phyloP scores from a whole-genome alignment of 2,329 filamentous ascomycete species.

The Aspergillus novofumigatus region DNA sequence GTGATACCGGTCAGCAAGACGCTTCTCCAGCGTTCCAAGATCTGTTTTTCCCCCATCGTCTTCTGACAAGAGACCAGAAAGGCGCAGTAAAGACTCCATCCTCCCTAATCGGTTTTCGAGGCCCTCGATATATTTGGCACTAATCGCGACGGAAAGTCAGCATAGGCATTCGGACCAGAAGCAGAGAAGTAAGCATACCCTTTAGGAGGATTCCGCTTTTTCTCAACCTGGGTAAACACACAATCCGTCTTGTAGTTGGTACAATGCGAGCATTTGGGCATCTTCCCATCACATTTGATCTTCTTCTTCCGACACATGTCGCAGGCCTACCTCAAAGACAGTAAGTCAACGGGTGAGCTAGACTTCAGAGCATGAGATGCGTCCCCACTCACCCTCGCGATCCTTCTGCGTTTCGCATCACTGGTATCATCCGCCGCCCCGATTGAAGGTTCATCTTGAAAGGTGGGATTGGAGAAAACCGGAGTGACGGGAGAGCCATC shows the following conservation, averaged over 20 bases:
- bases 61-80: conserved; percentile 81
- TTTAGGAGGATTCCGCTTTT: conserved; percentile 96
- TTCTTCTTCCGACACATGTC: conserved; percentile 93
- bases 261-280: conserved; percentile 92
- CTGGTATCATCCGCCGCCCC: conserved; percentile 53
- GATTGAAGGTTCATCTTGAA: conserved; percentile 42
- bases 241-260: conserved; percentile 98
- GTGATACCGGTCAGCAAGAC: conserved; percentile 52
- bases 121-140: conserved; percentile 96
- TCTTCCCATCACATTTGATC: conserved; percentile 96
- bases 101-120: conserved; percentile 90
- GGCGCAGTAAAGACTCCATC: conserved; percentile 85
- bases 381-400: conserved; percentile 67
- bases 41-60: conserved; percentile 84
- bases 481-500: conserved; percentile 58
- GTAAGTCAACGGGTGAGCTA: conserved; percentile 3
- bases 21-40: conserved; percentile 80
- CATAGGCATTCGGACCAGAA: background rate
- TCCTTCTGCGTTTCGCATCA: conserved; percentile 83
- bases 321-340: conserved; percentile 60
- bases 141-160: conserved; percentile 35
- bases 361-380: background rate
- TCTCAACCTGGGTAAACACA: conserved; percentile 95
- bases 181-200: conserved; percentile 57
- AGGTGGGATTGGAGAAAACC: conserved; percentile 40